Base-by-base conservation (phyloP, 2,329 filamentous ascomycete species). In the Trematosphaeria pertusa region DNA sequence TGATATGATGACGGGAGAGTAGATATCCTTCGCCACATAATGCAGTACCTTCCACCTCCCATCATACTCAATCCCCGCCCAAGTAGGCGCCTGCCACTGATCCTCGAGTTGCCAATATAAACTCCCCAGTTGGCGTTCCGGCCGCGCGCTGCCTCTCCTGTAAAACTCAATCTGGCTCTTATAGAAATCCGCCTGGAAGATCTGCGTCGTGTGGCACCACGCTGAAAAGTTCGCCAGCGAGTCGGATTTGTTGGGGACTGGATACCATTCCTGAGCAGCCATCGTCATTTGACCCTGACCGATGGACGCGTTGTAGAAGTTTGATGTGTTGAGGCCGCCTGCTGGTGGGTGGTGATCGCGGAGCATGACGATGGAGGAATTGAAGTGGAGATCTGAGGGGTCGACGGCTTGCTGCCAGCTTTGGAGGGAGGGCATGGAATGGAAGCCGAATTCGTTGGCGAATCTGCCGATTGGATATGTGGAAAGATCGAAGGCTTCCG, bases 21-120 rank as follows among this genome's bases (percentile, higher is more conserved):
- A 87, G 18, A 82, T 78, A 45, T 86, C 81, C 46, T 79, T 80
- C 2, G 79, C 78, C 1, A 77, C 71, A 46, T 86, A 82, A 48
- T 86, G 83, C 14, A 86, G 65, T 0, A 84, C 75, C 61, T 87
- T 86, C 82, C 83, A 86, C 1, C 84, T 72, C 0, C 83, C 83
- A 38, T 81, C 79, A 49, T 85, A 85, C 61, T 87, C 84, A 24
- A 86, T 80, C 0, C 81, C 79, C 0, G 83, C 81, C 83, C 84
- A 87, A 0, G 81, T 84, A 0, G 84, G 83, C 1, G 82, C 83
- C 53, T 84, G 81, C 82, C 82, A 85, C 47, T 84, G 80, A 57
- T 87, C 84, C 54, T 87, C 82, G 1, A 87, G 72, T 58, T 87
- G 84, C 84, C 84, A 87, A 62, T 86, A 86, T 4, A 87, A 61